phyloP scores from a whole-genome alignment of 305 asterid genomes.

The Plantago rigida region DNA sequence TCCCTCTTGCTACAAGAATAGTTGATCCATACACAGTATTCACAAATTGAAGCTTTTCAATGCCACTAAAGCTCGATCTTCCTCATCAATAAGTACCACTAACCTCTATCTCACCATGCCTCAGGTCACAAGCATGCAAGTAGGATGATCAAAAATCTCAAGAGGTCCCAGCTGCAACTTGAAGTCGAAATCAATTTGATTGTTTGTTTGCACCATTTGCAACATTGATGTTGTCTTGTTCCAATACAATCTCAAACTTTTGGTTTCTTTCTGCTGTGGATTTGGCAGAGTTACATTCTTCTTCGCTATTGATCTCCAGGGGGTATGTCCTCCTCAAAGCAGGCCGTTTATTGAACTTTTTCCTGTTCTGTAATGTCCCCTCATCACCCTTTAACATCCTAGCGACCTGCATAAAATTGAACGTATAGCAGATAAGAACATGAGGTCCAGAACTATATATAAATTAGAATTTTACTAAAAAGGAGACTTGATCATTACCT shows the following conservation, averaged over 20 bases:
- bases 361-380: conserved; percentile 45
- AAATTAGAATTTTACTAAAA: not conserved
- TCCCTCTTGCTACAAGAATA: conserved; percentile 4
- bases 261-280: conserved; percentile 26
- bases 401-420: conserved; percentile 40
- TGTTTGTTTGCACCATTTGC: conserved; percentile 22
- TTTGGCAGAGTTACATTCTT: conserved; percentile 37
- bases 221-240: conserved; percentile 19
- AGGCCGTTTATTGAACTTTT: conserved; percentile 67
- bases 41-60: conserved; percentile 24
- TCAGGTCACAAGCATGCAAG: not conserved
- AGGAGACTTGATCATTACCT: conserved; percentile 36
- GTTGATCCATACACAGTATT: conserved; percentile 9
- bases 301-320: conserved; percentile 38
- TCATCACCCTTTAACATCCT: conserved; percentile 70
- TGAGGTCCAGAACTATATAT: not conserved
- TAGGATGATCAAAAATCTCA: not conserved
- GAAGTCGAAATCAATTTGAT: conserved; percentile 12
- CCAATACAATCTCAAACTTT: conserved; percentile 23
- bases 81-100: conserved; percentile 11
- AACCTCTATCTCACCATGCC: not conserved
- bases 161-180: conserved; percentile 19
- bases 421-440: not conserved
- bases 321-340: conserved; percentile 54
- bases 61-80: conserved; percentile 15